These are phyloP conservation scores for Raddia guianensis DNA, from an alignment of 176 grass and related monocot species.

Conservation along the genomic window DNA sequence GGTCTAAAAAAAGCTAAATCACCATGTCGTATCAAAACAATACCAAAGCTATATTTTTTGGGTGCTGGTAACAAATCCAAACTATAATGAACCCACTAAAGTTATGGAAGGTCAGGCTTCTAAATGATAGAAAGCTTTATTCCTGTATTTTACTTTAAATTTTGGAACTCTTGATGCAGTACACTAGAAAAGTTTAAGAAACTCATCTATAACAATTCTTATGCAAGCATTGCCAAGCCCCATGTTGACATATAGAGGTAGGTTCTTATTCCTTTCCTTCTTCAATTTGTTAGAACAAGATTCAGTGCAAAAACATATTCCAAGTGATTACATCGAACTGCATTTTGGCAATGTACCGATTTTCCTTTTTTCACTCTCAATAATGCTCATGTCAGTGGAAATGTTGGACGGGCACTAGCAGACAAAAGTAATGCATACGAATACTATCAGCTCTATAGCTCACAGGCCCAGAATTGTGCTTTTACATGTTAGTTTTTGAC, in stretches of 20 bases:
- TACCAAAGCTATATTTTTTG: not conserved
- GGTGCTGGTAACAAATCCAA: constrained; percentile 7
- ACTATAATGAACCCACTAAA: not conserved
- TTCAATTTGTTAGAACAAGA: constrained; percentile 19
- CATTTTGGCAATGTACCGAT: not conserved
- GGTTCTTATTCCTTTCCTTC: not conserved
- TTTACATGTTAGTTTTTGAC: not conserved
- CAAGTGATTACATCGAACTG: not conserved
- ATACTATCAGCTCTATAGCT: constrained; percentile 16
- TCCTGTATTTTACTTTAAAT: not conserved
- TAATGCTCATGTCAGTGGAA: not conserved
- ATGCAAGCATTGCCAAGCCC: not conserved
- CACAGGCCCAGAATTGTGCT: not conserved
- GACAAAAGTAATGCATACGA: constrained; percentile 5
- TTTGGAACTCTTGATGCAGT: not conserved
- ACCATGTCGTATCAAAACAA: not conserved
- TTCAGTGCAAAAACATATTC: constrained; percentile 11
- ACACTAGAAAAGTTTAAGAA: not conserved
- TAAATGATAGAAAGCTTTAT: not conserved
- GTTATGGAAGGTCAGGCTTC: not conserved
- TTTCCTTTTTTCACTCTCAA: not conserved
- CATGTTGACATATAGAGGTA: not conserved
- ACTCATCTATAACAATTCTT: not conserved
- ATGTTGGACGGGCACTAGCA: not conserved
- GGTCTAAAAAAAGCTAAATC: constrained; percentile 15